Evolutionary conservation across 768 basidiomycete genomes (phyloP).

Genomic region (Leccinellum rugosiceps): DNA sequence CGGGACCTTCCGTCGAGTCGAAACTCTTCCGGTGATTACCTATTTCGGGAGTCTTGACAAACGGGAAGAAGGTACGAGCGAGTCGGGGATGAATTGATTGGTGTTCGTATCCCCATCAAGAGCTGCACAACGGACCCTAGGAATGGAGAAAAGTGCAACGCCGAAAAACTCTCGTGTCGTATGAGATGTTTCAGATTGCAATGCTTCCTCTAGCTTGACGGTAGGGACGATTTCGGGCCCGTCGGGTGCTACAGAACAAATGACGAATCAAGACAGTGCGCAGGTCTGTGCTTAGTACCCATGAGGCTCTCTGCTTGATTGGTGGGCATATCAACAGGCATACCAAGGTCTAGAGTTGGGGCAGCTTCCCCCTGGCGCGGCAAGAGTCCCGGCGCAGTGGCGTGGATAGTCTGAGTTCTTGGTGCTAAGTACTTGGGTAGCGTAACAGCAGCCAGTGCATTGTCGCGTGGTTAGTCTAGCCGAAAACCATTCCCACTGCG

Average conservation of each 20-base stretch:
- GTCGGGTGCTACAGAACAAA: not conserved
- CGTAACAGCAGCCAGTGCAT: not conserved
- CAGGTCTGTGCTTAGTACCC: not conserved
- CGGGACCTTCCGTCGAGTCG: slow-evolving; percentile 2
- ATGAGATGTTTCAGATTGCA: not conserved
- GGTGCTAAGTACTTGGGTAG: not conserved
- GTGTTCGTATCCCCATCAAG: not conserved
- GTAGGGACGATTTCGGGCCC: not conserved
- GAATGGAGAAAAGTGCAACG: not conserved
- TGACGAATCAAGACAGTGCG: not conserved
- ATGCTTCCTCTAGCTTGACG: not conserved
- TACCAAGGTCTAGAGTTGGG: not conserved
- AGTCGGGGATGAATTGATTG: not conserved
- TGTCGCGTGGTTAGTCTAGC: not conserved
- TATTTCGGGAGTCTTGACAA: not conserved
- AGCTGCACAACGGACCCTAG: not conserved
- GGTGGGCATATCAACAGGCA: not conserved
- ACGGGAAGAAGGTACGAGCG: not conserved
- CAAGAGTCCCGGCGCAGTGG: too few species aligned
- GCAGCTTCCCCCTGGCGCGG: not conserved
- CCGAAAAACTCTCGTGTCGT: not conserved
- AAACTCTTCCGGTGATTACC: not conserved
- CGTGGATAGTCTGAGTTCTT: too few species aligned
- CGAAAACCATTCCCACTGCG: not conserved
- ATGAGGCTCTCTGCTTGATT: not conserved